Evolutionary conservation across 768 basidiomycete genomes (phyloP).

Genomic region (Inosperma sp.): DNA sequence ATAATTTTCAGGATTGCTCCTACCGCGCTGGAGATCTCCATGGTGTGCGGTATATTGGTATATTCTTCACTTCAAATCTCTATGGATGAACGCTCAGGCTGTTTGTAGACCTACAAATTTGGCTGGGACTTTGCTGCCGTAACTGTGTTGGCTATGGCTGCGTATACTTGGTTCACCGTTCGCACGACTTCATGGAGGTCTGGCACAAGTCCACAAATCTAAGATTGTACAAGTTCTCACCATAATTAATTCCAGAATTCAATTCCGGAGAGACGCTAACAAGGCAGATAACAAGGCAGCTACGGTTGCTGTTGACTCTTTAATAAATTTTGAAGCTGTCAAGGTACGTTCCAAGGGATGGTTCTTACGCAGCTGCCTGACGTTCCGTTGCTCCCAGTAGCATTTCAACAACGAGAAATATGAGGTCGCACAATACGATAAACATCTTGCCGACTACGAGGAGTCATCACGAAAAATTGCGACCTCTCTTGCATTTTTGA

Average conservation of each 20-base stretch:
- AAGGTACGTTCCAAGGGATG: slow-evolving; percentile 54
- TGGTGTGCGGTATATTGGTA: slow-evolving; percentile 97
- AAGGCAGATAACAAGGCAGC: slow-evolving; percentile 96
- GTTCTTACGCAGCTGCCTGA: not conserved
- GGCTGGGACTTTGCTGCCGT: slow-evolving; percentile 97
- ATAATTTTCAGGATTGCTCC: slow-evolving; percentile 94
- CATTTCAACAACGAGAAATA: slow-evolving; percentile 97
- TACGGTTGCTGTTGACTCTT: slow-evolving; percentile 85
- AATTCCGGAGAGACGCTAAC: slow-evolving; percentile 92
- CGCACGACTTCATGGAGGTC: slow-evolving; percentile 95
- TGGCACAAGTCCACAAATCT: slow-evolving; percentile 10
- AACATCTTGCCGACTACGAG: slow-evolving; percentile 81
- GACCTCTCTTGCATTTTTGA: slow-evolving; percentile 87
- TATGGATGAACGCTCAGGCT: not conserved
- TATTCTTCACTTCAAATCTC: slow-evolving; percentile 21
- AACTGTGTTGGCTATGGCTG: slow-evolving; percentile 75
- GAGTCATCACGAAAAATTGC: slow-evolving; percentile 92
- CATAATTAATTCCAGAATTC: slow-evolving; percentile 52
- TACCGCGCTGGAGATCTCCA: slow-evolving; percentile 90
- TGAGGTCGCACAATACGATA: slow-evolving; percentile 90
- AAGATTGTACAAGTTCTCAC: not conserved
- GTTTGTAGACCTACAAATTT: slow-evolving; percentile 89
- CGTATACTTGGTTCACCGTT: slow-evolving; percentile 97
- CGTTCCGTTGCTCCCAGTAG: slow-evolving; percentile 36
- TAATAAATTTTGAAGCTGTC: slow-evolving; percentile 98